Evolutionary conservation across 352 stramenopile genomes (phyloP), one percentile per base, ranked within the genome.

Genomic region (Phytophthora litchii): DNA sequence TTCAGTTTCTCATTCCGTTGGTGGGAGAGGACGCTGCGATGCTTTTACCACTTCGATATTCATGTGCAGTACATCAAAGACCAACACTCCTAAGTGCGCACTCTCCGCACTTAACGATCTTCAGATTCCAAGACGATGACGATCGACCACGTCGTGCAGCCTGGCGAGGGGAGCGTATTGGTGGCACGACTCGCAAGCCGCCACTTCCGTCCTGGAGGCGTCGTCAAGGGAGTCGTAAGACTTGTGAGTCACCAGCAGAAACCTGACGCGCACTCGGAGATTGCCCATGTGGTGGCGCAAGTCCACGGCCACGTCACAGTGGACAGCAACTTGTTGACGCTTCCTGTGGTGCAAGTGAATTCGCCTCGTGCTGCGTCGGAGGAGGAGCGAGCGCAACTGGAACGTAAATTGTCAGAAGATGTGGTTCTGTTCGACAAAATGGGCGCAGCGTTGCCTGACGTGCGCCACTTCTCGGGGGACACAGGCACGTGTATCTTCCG

Each of bases 251-350:
- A 67, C 16, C 68, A 60, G 29, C 31, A 67, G 19, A 60, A 59
- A 20, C 44, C 65, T 2, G 52, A 74, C 38, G 61, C 63, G 4
- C 42, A 54, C 5, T 72, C 72, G 12, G 72, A 89, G 60, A 79
- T 89, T 31, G 45, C 72, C 4, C 64, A 70, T 16, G 78, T 86
- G 16, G 77, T 85, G 21, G 77, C 70, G 9, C 77, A 89, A 64
- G 67, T 88, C 32, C 80, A 89, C 55, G 80, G 70, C 17, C 80
- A 89, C 57, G 86, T 98, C 37, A 92, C 76, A 16, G 92, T 95
- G 21, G 92, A 95, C 57, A 88, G 95, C 54, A 96, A 98, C 75
- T 76, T 98, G 9, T 68, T 98, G 31, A 98, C 94, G 2, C 74
- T 98, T 6, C 91, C 80, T 16, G 91, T 97, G 21, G 94, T 93